A percentile compares a stretch with the other conserved stretches of the same genome.
phyloP scores from a whole-genome alignment of 371 early-diverging fungal species.

The Gilbertella persicaria region DNA sequence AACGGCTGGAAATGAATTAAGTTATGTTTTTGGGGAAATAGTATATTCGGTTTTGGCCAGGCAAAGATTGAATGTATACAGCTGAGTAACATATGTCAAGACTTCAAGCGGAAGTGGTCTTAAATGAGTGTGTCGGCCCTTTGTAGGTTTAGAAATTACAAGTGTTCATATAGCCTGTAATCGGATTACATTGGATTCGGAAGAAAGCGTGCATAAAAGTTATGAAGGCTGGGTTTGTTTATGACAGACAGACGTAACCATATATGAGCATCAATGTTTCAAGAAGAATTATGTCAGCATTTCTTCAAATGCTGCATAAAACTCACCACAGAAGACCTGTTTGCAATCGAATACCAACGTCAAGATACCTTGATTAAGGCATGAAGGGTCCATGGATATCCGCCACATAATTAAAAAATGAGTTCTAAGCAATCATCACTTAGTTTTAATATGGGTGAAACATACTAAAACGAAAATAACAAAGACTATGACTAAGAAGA shows the following conservation, averaged over 20 bases:
- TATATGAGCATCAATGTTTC: background rate
- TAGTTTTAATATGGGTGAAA: slow-evolving; percentile 1
- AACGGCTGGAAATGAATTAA: too few species aligned
- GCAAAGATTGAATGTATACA: slow-evolving; percentile 23
- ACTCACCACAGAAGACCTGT: slow-evolving; percentile 21
- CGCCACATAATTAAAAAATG: slow-evolving; percentile 17
- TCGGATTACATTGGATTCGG: slow-evolving; percentile 5
- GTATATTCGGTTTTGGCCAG: slow-evolving; percentile 21
- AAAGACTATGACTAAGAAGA: too few species aligned
- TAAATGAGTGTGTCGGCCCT: slow-evolving; percentile 22
- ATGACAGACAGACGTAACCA: slow-evolving; percentile 17
- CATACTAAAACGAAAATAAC: too few species aligned
- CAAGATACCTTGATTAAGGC: slow-evolving; percentile 17
- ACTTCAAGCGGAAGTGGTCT: slow-evolving; percentile 10
- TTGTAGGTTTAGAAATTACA: slow-evolving; percentile 17
- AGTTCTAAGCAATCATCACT: slow-evolving; percentile 24
- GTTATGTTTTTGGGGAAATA: slow-evolving; percentile 13
- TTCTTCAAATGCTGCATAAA: background rate
- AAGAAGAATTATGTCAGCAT: background rate
- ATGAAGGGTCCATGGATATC: slow-evolving; percentile 21
- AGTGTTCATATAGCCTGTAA: slow-evolving; percentile 11
- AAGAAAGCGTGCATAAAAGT: slow-evolving; percentile 11
- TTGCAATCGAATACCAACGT: slow-evolving; percentile 23
- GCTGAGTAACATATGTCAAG: slow-evolving; percentile 9
- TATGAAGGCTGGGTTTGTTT: slow-evolving; percentile 7